Base-by-base conservation (phyloP, 2,329 filamentous ascomycete genomes). In the Tolypocladium ovalisporum region DNA sequence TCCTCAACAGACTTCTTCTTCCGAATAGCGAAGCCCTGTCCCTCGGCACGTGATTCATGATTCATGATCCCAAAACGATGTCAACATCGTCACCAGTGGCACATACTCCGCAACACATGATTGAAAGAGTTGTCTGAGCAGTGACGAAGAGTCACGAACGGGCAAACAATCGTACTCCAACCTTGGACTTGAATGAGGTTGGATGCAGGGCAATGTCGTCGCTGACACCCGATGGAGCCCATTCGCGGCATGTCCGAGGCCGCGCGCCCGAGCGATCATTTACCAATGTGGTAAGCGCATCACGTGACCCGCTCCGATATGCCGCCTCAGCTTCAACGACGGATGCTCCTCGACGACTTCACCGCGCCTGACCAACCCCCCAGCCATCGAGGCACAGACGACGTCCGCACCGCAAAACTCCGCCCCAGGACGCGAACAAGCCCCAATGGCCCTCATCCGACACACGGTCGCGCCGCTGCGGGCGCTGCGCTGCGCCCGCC, bases 401-500 rank as follows among this genome's bases (percentile, higher is more conserved):
- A 62, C 60, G 57, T 57, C 54, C 56, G 40, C 62, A 65, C 63
- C 63, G 61, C 62, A 60, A 60, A 61, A 62, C 42, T 54, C 36
- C 60, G 58, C 53, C 54, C 19, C 34, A 44, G 24, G 32, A 54
- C 36, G n/a, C 17, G 15, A 9, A 9, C 37, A n/a, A 54, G 8
- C 62, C 24, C 61, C 59, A 61, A 74, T 74, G 72, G 67, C 65
- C 57, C 62, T 73, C 62, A 61, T 73, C 61, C 72, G 71, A 61
- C 67, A 70, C 58, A 63, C 71, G 59, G 67, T 65, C 59, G 68
- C 70, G 61, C 69, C 71, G 55, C 66, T 73, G 64, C 70, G 70
- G 59, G 69, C 69, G 57, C 65, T 67, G 64, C 71, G 71, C 62
- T 74, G 69, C 68, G 61, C 65, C 60, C 70, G 71, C 65, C 71